Base-by-base conservation (phyloP, 305 asterid genomes). In the Solanum chacoense region DNA sequence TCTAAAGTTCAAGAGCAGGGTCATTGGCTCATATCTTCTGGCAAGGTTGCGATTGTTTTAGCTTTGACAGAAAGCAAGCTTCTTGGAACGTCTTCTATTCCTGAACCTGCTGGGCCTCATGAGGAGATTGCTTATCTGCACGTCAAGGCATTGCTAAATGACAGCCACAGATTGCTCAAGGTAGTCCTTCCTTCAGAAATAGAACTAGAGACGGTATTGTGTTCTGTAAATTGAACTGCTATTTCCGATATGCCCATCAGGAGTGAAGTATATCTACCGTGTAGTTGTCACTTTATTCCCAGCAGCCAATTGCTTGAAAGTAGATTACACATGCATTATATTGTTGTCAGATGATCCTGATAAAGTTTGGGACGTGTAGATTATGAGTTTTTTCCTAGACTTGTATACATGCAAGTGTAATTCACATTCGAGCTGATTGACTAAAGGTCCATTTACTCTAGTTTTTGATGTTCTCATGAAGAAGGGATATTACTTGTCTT, bases 11-110 rank as follows among this genome's bases (percentile, higher is more conserved):
- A 91, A 90, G 89, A 90, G 87, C 93, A 90, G 77, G 98, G 98
- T 73, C 88, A 74, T 80, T 65, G 73, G 92, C 93, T 97, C 90
- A 90, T 91, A 83, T 90, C 95, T 87, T 89, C 87, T 87, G 99
- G 99, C 40, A 95, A 97, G 93, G 94, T 92, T 88, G 98, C 97
- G 11, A 86, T 90, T 40, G 90, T 95, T 90, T 83, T 96, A 87
- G 89, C 93, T 50, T 90, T 94, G 91, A 92, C 90, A 59, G 94
- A 92, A 32, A 37, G 80, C 31, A 90, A 90, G 84, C 88, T 89
- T 73, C 87, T 83, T 40, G 88, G 85, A 88, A 76, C 77, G 34
- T 87, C 85, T 81, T 88, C 92, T 89, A 88, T 87, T 24, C 81
- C 89, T 63, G 86, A 50, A 79, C 89, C 89, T 76, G 86, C 29